Evolutionary conservation across 768 basidiomycete genomes (phyloP), one percentile per base, ranked within the genome.

Genomic region (Hirschioporus abietinus): DNA sequence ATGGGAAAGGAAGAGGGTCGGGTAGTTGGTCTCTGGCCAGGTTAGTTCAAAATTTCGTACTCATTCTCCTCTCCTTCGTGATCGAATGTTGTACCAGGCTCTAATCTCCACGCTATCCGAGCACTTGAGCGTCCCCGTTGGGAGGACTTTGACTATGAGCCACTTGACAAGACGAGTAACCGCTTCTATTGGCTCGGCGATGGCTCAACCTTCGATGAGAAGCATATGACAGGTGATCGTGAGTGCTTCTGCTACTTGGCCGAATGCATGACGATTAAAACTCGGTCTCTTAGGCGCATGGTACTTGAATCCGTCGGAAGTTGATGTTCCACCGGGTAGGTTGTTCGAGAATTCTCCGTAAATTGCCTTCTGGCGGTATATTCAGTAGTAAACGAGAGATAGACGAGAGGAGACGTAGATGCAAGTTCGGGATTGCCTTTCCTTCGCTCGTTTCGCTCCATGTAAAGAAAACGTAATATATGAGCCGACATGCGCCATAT

Each of bases 101-200:
- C 86, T 0, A 78, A 79, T 61, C 70, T 86, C 17, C 86, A 87
- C 65, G 85, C 83, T 0, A 74, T 78, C 6, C 79, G 78, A 26
- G 80, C 82, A 1, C 73, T 89, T 6, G 75, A 76, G 57, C 73
- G 85, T 71, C 87, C 87, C 6, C 82, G 88, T 5, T 89, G 87
- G 86, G 88, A 89, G 67, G 88, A 89, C 69, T 89, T 78, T 67
- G 78, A 80, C 58, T 87, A 85, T 66, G 82, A 87, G 70, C 74
- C 66, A 5, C 70, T 82, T 3, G 82, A 83, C 66, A 76, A 70
- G 5, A 72, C 75, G 57, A 76, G 74, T 63, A 87, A 88, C 69
- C 74, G 83, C 10, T 79, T 88, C 69, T 77, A 82, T 66, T 90
- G 85, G 84, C 78, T 88, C 7, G 88, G 88, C 1, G 82, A 87